Base-by-base conservation (phyloP, 2,329 filamentous ascomycete genomes). In the Hypoxylon rubiginosum region DNA sequence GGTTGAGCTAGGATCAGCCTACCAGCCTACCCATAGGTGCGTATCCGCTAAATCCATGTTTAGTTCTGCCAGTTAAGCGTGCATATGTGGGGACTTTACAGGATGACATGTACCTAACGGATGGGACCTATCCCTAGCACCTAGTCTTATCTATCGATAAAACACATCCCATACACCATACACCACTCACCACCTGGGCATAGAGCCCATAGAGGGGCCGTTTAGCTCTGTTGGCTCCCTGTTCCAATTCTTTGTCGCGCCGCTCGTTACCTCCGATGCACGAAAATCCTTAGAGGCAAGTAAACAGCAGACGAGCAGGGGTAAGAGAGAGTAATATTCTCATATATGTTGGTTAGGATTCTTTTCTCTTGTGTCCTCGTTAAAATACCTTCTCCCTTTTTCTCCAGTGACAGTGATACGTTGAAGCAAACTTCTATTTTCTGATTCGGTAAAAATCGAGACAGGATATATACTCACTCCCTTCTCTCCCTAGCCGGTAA, bases 381-480 rank as follows among this genome's bases (percentile, higher is more conserved):
- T 46, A 59, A 13, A 13, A 60, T 43, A 3, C 30, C 39, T 24
- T 49, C 51, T 57, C 32, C 51, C 32, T 36, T 62, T 43, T 51
- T 45, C 3, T 46, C 28, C 28, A 59, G n/a, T 49, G 11, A 13
- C 54, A 19, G 21, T 39, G 36, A 41, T 58, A 50, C 17, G 58
- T 49, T 32, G n/a, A 51, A 55, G 43, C 39, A 26, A 50, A 54
- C 26, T 15, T 19, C n/a, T 24, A 21, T 21, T 53, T 36, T 28
- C 24, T 21, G 39, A 55, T 58, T 45, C 39, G 13, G 43, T 15
- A 52, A 52, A 52, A 50, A 24, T 55, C 45, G 17, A 48, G 32
- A 54, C 5, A 39, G 4, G n/a, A n/a, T 19, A 21, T 15, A 17
- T 10, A 36, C 30, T 17, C 30, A 57, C 49, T 53, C 32, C 41